Conservation (phyloP, 257 asterid genomes). For the Jacaranda mimosifolia region DNA sequence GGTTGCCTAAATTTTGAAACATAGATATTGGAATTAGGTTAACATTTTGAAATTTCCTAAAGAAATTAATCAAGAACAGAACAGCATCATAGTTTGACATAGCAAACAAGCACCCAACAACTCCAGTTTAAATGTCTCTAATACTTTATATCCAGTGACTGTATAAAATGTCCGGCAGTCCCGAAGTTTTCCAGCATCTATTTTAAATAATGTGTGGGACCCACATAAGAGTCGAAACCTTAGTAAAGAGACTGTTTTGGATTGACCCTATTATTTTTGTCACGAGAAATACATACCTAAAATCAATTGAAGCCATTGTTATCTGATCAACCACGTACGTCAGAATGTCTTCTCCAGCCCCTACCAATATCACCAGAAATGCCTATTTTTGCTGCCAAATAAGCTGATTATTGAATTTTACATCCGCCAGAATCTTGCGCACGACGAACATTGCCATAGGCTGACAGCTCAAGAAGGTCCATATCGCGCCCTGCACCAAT, state of each 20-base stretch:
- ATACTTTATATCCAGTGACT: background rate
- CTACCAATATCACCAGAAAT: background rate
- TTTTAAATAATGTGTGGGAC: no score
- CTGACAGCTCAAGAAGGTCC: conserved; percentile 94
- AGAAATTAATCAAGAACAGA: background rate
- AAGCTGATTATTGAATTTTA: conserved; percentile 62
- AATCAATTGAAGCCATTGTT: conserved; percentile 14
- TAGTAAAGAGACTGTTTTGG: background rate
- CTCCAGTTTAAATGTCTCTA: conserved; percentile 1
- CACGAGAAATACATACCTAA: conserved; percentile 26
- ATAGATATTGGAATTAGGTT: background rate
- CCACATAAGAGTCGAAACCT: no score
- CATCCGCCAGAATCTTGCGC: conserved; percentile 89
- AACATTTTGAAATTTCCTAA: background rate
- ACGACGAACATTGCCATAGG: conserved; percentile 80
- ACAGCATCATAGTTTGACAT: background rate
- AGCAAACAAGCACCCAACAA: background rate
- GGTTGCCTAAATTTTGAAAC: background rate
- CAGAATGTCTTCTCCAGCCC: conserved; percentile 8
- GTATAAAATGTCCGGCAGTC: background rate
- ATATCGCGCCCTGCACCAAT: conserved; percentile 81
- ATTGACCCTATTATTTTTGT: background rate
- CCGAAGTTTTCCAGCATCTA: no score
- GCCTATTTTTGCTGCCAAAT: background rate
- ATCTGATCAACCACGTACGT: conserved; percentile 11